Conservation (phyloP, 2,329 filamentous ascomycete genomes). For the Clarireedia paspali region DNA sequence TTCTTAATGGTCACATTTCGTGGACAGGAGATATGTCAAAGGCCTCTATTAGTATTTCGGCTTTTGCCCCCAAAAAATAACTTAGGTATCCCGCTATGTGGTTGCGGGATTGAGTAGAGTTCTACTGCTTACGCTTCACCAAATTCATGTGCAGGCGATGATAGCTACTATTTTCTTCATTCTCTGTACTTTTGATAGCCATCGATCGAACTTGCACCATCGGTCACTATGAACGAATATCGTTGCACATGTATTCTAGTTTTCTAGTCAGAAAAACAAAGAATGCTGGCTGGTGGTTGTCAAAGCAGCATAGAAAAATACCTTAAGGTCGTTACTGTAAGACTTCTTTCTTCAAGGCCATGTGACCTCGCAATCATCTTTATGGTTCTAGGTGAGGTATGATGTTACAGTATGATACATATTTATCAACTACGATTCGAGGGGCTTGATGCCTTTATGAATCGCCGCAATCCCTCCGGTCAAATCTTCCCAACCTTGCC, state of each 20-base stretch:
- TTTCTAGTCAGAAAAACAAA: conserved; percentile 19
- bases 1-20: conserved; percentile 27
- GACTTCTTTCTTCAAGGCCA: conserved; percentile 8
- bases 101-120: conserved; percentile 28
- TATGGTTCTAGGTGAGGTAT: not conserved
- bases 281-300: conserved; percentile 22
- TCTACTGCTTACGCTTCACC: conserved; percentile 29
- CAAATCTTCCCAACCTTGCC: conserved; percentile 79
- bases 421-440: conserved; percentile 5
- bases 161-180: conserved; percentile 26
- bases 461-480: conserved; percentile 91
- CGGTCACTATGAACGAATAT: conserved; percentile 23
- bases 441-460: conserved; percentile 89
- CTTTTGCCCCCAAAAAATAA: conserved; percentile 15
- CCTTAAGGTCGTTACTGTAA: conserved; percentile 18
- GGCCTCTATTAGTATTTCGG: conserved; percentile 20
- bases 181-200: conserved; percentile 29
- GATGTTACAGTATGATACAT: conserved; percentile 1
- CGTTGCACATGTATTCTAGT: conserved; percentile 31
- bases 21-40: conserved; percentile 23
- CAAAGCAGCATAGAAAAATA: conserved; percentile 27
- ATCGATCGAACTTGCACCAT: conserved; percentile 21
- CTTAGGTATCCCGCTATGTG: conserved; percentile 19
- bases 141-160: conserved; percentile 23
- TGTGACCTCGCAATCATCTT: not conserved